phyloP scores from a whole-genome alignment of 1,284 basidiomycete species.

The Malassezia obtusa region DNA sequence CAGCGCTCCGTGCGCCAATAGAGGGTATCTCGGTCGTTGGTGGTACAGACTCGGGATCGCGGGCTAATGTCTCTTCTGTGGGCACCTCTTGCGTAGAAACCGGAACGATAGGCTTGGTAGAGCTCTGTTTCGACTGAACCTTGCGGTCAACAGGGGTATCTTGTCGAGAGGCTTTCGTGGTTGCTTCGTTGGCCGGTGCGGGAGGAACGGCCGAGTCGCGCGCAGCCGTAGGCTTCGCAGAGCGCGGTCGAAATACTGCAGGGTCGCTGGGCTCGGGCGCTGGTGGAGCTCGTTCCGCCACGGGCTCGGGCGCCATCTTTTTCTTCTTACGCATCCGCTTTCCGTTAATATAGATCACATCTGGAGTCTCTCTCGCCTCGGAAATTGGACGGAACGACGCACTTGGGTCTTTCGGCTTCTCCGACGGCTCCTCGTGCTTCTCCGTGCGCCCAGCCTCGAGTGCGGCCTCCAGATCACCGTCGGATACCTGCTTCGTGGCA shows the following conservation, averaged over 20 bases:
- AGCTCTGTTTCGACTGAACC: too few species aligned
- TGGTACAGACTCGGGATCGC: too few species aligned
- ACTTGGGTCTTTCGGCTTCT: slow-evolving; percentile 54
- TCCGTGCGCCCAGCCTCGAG: slow-evolving; percentile 13
- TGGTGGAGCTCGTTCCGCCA: not conserved
- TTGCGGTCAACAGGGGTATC: too few species aligned
- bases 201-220: too few species aligned
- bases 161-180: too few species aligned
- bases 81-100: too few species aligned
- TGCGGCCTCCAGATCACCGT: slow-evolving; percentile 18
- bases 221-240: too few species aligned
- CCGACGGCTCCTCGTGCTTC: not conserved
- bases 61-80: too few species aligned
- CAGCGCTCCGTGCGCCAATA: too few species aligned
- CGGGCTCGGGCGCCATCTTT: slow-evolving; percentile 19
- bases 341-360: slow-evolving; percentile 42
- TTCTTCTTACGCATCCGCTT: slow-evolving; percentile 51
- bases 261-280: not conserved
- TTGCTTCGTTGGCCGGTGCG: too few species aligned
- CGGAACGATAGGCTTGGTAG: too few species aligned
- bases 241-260: not conserved
- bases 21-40: too few species aligned
- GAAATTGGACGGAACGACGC: slow-evolving; percentile 77
- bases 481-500: not conserved
- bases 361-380: slow-evolving; percentile 55